Conservation (phyloP, 2,329 filamentous ascomycete genomes). For the Stenocarpella maydis region DNA sequence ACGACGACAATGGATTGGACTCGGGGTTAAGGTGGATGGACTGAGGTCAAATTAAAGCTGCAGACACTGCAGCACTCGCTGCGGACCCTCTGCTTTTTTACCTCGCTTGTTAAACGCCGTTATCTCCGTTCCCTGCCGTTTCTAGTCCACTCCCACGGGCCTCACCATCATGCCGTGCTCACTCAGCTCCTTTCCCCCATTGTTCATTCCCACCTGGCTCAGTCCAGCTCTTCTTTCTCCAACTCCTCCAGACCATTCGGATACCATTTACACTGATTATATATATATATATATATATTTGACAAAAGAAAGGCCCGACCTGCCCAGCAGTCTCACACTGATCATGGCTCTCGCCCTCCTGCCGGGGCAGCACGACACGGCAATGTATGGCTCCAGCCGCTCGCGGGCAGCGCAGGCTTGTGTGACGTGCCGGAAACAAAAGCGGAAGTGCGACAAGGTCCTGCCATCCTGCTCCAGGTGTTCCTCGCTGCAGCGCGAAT, state of each 20-base stretch:
- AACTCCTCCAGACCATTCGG: too few relatives aligned
- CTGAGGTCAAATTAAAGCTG: background rate
- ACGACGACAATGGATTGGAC: background rate
- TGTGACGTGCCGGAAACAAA: conserved; percentile 49
- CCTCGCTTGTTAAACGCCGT: background rate
- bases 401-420: conserved; percentile 39
- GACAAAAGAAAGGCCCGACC: too few relatives aligned
- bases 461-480: conserved; percentile 58
- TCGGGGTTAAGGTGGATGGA: background rate
- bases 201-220: too few relatives aligned
- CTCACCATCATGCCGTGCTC: background rate
- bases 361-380: conserved; percentile 11
- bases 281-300: too few relatives aligned
- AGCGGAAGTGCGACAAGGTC: conserved; percentile 60
- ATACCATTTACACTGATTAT: too few relatives aligned
- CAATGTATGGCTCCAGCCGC: conserved; percentile 25
- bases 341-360: conserved; percentile 26
- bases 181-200: background rate
- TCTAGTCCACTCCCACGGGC: background rate
- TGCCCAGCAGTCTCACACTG: background rate
- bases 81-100: background rate
- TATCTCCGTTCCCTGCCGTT: conserved; percentile 8
- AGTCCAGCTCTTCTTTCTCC: background rate
- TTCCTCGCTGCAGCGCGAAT: conserved; percentile 49
- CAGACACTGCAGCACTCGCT: too few relatives aligned